Evolutionary conservation across 202 grass and related monocot genomes (phyloP).

Genomic region (Thinopyrum obtusiflorum): DNA sequence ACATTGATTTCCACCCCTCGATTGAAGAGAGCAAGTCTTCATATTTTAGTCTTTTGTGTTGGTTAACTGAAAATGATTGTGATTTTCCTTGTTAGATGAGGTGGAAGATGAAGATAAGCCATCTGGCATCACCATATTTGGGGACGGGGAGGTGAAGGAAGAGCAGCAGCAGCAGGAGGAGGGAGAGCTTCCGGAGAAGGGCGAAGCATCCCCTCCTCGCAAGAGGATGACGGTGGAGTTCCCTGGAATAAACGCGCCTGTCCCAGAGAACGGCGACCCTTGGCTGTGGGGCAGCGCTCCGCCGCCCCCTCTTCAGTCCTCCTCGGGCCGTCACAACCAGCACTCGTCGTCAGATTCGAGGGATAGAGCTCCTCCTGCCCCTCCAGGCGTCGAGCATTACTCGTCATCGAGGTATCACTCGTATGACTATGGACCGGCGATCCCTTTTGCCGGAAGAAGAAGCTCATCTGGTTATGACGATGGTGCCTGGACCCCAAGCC

Average conservation of each 20-base stretch:
- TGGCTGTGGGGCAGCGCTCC: slow-evolving; percentile 63
- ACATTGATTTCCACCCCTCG: not conserved
- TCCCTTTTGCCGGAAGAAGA: slow-evolving; percentile 38
- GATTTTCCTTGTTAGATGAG: slow-evolving; percentile 43
- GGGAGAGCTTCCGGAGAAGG: slow-evolving; percentile 68
- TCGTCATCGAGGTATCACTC: slow-evolving; percentile 49
- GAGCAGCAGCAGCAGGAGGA: slow-evolving; percentile 54
- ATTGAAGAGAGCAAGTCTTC: not conserved
- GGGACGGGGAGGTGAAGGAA: slow-evolving; percentile 53
- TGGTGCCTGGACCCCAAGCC: slow-evolving; percentile 5
- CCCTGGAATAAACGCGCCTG: slow-evolving; percentile 83
- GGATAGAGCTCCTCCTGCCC: slow-evolving; percentile 41
- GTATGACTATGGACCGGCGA: slow-evolving; percentile 32
- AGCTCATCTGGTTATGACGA: slow-evolving; percentile 45
- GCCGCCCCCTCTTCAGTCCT: slow-evolving; percentile 30
- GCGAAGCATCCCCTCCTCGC: slow-evolving; percentile 32
- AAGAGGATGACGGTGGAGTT: slow-evolving; percentile 78
- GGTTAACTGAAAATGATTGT: not conserved
- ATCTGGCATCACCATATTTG: slow-evolving; percentile 92
- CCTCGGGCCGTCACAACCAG: slow-evolving; percentile 22
- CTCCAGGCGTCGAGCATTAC: slow-evolving; percentile 40
- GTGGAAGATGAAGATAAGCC: slow-evolving; percentile 80
- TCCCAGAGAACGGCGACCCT: slow-evolving; percentile 76
- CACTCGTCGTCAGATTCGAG: slow-evolving; percentile 26
- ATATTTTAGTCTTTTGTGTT: not conserved